These are phyloP conservation scores for Suillus plorans DNA, from an alignment of 768 basidiomycete genomes.

Conservation along the genomic window DNA sequence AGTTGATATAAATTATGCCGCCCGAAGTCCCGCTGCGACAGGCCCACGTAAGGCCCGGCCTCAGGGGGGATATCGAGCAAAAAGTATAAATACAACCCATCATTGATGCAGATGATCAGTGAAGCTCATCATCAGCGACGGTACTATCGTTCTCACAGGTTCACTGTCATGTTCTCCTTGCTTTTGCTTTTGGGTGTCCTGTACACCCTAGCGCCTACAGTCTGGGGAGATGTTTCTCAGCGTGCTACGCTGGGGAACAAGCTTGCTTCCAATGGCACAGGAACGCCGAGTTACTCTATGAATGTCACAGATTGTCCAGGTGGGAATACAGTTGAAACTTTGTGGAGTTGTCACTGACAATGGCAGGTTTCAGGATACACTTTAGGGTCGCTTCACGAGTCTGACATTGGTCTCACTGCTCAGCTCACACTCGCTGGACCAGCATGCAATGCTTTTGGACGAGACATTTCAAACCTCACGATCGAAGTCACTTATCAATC, in stretches of 20 bases:
- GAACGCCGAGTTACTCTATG: slow-evolving; percentile 16
- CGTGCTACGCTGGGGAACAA: slow-evolving; percentile 7
- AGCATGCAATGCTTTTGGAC: slow-evolving; percentile 66
- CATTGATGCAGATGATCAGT: background rate
- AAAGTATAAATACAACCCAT: slow-evolving; percentile 1
- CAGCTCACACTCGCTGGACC: slow-evolving; percentile 51
- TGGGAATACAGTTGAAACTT: slow-evolving; percentile 3
- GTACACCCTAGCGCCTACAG: slow-evolving; percentile 7
- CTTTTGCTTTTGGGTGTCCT: slow-evolving; percentile 12
- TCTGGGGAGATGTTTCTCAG: slow-evolving; percentile 9
- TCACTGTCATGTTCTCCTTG: slow-evolving; percentile 11
- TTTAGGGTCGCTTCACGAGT: slow-evolving; percentile 44
- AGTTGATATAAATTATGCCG: background rate
- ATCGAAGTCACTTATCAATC: slow-evolving; percentile 69
- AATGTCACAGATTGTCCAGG: slow-evolving; percentile 35
- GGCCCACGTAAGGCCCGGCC: background rate
- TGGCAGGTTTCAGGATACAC: slow-evolving; percentile 47
- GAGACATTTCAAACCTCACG: slow-evolving; percentile 56
- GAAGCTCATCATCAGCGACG: background rate
- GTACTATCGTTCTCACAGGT: background rate
- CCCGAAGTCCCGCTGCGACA: background rate
- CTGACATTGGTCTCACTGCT: slow-evolving; percentile 51
- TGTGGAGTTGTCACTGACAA: background rate
- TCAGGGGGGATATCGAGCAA: background rate
- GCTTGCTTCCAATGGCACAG: background rate